phyloP scores from a whole-genome alignment of 2,329 filamentous ascomycete genomes.

The Trichoderma simmonsii region DNA sequence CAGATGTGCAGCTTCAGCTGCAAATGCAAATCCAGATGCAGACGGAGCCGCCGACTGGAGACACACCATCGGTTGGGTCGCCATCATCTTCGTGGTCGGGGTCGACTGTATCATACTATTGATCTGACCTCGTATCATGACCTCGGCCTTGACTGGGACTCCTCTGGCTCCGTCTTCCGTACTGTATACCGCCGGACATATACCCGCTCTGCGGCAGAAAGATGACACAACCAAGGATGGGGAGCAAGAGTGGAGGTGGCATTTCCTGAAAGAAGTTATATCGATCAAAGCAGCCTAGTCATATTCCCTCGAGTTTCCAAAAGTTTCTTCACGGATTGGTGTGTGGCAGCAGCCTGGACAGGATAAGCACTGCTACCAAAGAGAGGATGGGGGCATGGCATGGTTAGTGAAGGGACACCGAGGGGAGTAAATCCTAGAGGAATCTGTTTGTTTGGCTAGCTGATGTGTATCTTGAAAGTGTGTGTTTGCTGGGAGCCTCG shows the following conservation, averaged over 20 bases:
- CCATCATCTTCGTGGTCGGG: slow-evolving; percentile 13
- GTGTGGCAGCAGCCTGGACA: neutral
- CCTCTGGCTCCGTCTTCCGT: neutral
- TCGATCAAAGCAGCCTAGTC: neutral
- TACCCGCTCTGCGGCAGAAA: neutral
- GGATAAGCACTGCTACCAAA: neutral
- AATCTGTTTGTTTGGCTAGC: neutral
- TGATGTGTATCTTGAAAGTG: neutral
- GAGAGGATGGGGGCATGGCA: neutral
- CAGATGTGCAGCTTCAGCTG: neutral
- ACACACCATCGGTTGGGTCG: neutral
- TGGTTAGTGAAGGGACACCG: neutral
- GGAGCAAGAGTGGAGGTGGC: neutral
- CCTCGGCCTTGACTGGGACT: neutral
- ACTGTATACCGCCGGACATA: neutral
- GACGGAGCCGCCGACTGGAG: neutral
- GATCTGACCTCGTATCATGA: neutral
- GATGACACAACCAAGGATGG: no score
- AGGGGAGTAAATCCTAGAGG: neutral
- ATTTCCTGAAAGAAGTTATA: neutral
- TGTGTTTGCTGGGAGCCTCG: neutral
- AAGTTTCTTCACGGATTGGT: neutral
- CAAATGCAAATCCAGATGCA: slow-evolving; percentile 7
- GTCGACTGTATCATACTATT: slow-evolving; percentile 11
- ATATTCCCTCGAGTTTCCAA: neutral